Conservation (phyloP, 176 grass and related monocot species). For the Avena insularis region DNA sequence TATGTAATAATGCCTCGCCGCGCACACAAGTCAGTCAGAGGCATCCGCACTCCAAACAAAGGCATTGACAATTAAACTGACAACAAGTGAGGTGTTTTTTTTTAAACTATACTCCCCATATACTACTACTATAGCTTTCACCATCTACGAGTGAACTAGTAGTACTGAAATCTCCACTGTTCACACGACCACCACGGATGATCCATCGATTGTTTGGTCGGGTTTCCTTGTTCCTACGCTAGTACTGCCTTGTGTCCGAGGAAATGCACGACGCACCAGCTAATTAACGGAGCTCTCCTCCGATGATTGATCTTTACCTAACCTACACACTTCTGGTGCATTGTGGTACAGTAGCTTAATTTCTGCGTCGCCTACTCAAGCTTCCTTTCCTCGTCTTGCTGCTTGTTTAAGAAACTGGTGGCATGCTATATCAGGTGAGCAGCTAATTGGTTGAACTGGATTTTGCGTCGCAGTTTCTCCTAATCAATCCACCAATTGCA, state of each 20-base stretch:
- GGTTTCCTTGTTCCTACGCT: slow-evolving; percentile 49
- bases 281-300: slow-evolving; percentile 5
- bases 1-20: no score
- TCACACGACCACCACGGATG: no score
- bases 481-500: slow-evolving; percentile 8
- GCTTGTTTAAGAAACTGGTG: slow-evolving; percentile 56
- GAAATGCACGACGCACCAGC: slow-evolving; percentile 51
- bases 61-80: no score
- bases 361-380: not conserved
- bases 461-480: slow-evolving; percentile 32
- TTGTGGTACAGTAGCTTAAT: not conserved
- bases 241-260: slow-evolving; percentile 50
- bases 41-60: no score
- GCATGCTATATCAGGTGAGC: not conserved
- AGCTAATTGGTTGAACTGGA: not conserved
- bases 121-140: no score
- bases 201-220: not conserved
- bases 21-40: no score
- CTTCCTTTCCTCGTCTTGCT: slow-evolving; percentile 53
- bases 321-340: not conserved
- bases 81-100: no score
- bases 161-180: no score
- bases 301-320: slow-evolving; percentile 61
- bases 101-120: no score
- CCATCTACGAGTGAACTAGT: no score